A percentile compares a stretch with the other conserved stretches of the same genome.
Conservation (phyloP, 371 early-diverging fungal species). For the Rhizopus microsporus region DNA sequence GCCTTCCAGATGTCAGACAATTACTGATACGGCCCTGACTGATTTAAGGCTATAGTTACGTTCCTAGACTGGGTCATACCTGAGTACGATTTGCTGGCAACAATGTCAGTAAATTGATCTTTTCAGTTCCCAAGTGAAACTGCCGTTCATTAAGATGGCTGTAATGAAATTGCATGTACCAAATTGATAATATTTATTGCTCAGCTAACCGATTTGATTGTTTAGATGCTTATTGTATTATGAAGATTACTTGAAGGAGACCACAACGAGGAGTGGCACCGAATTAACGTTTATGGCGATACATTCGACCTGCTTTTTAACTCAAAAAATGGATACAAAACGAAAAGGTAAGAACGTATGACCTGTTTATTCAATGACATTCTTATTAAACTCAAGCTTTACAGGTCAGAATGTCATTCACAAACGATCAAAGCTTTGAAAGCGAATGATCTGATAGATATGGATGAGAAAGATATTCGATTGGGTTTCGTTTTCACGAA, state of each 20-base stretch:
- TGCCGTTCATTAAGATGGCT: slow-evolving; percentile 14
- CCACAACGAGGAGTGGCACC: slow-evolving; percentile 16
- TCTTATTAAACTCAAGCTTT: slow-evolving; percentile 12
- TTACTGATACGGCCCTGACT: too few species aligned
- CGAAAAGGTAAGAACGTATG: slow-evolving; percentile 14
- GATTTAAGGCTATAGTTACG: too few species aligned
- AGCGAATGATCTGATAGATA: slow-evolving; percentile 10
- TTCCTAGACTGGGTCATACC: too few species aligned
- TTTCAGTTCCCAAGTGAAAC: slow-evolving; percentile 16
- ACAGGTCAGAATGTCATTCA: slow-evolving; percentile 16
- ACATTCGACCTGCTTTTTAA: slow-evolving; percentile 7
- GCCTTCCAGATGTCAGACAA: too few species aligned
- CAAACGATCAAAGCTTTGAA: slow-evolving; percentile 13
- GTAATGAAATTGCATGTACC: slow-evolving; percentile 15
- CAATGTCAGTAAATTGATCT: slow-evolving; percentile 12
- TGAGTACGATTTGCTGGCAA: too few species aligned
- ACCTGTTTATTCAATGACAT: slow-evolving; percentile 12
- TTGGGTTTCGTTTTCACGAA: slow-evolving; percentile 12
- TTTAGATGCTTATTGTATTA: slow-evolving; percentile 16
- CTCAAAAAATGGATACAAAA: slow-evolving; percentile 14
- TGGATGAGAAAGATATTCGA: slow-evolving; percentile 7
- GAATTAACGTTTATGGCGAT: slow-evolving; percentile 13
- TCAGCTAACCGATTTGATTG: slow-evolving; percentile 11
- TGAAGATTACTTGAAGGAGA: slow-evolving; percentile 8
- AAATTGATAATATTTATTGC: slow-evolving; percentile 13